phyloP scores from a whole-genome alignment of 441 rosid species.

The Lagerstroemia fauriei region DNA sequence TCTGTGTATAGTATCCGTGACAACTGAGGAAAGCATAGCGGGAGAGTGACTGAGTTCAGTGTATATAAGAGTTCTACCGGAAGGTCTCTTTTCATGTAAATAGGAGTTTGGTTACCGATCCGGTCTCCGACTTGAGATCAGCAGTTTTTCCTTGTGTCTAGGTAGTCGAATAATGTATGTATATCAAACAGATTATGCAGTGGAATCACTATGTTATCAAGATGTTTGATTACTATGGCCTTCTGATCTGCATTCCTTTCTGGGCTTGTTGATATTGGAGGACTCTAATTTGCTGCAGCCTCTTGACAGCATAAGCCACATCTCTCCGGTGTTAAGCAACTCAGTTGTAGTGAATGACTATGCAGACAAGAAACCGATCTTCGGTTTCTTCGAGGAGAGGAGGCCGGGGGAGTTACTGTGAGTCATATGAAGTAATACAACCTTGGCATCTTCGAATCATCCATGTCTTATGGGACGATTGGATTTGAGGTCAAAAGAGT shows the following conservation, averaged over 20 bases:
- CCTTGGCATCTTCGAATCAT: no score
- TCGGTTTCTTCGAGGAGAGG: no score
- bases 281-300: background rate
- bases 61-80: constrained; percentile 16
- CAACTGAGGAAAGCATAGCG: constrained; percentile 29
- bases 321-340: no score
- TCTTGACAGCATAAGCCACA: background rate
- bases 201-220: background rate
- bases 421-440: no score
- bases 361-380: no score
- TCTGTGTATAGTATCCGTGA: constrained; percentile 63
- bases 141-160: constrained; percentile 16
- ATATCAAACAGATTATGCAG: constrained; percentile 11
- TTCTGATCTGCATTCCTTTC: background rate
- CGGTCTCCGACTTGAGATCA: background rate
- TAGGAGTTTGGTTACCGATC: constrained; percentile 16
- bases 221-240: background rate
- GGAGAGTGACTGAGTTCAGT: background rate
- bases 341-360: no score
- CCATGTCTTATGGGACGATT: no score
- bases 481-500: no score
- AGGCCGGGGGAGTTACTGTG: no score
- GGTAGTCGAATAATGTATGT: background rate
- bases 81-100: constrained; percentile 21
- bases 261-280: background rate